Evolutionary conservation across 2,329 filamentous ascomycete species (phyloP), one percentile per base, ranked within the genome.

Genomic region (Talaromyces rugulosus): DNA sequence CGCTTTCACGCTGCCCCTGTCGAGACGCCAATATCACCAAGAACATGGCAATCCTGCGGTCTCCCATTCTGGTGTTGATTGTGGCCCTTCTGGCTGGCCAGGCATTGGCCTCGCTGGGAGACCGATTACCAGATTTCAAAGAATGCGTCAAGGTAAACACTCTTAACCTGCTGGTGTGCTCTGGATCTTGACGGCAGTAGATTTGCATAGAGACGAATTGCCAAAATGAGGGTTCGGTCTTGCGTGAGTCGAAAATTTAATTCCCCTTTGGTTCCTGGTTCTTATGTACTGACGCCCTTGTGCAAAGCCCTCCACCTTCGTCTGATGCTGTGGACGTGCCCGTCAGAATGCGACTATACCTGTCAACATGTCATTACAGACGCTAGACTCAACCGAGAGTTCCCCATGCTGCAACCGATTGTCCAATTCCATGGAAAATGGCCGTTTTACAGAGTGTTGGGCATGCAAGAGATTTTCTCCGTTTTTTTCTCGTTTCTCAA

Each of bases 341-440:
- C 90, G 64, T 83, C 90, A 72, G 94, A 99, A 84, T 99, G 95
- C 86, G 93, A 99, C 82, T 96, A 99, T 81, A 89, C 91, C 64
- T 99, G 95, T 82, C 95, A 99, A 76, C 94, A 96, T 82, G 89
- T 96, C 74, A 83, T 96, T 63, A 98, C 95, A 61, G 78, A 85
- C 68, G 79, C 80, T 62, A 91, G 94, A 66, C 78, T 92, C 66
- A 80, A 85, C 30, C 81, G 84, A 65, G 84, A 86, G 63, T 85
- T 85, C 36, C 85, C 85, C 0, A 87, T 87, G 80, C 79, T 85
- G 65, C 76, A 86, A 33, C 84, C 87, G 11, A 77, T 97, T 56
- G 88, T 94, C 61, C 95, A 99, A 79, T 99, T 93, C 82, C 92
- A 99, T 80, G 95, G 95, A 34, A 99, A 99, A 84, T 99, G 95